Evolutionary conservation across 495 filamentous ascomycete species (phyloP).

Genomic region (Rhypophila decipiens): DNA sequence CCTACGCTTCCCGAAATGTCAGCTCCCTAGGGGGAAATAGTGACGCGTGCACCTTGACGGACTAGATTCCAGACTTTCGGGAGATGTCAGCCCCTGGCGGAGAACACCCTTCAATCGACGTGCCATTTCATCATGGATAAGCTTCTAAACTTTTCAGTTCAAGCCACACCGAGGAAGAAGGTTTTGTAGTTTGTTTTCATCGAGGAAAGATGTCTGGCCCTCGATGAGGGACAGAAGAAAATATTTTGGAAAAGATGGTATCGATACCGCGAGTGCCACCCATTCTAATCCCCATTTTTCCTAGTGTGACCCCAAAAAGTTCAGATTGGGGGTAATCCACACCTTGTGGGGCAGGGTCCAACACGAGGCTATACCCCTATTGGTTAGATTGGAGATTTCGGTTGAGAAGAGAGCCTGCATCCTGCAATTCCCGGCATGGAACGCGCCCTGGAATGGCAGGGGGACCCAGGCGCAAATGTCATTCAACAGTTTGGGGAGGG

Average conservation of each 20-base stretch:
- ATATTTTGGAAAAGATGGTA: too few species aligned
- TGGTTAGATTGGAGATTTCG: slow-evolving; percentile 22
- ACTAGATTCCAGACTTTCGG: too few species aligned
- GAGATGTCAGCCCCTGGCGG: too few species aligned
- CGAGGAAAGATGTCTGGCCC: neutral
- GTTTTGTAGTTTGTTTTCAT: neutral
- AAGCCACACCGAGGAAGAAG: neutral
- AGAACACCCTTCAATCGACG: too few species aligned
- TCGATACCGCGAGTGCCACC: too few species aligned
- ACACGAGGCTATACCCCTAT: slow-evolving; percentile 9
- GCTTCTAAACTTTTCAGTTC: too few species aligned
- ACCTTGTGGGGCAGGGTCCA: slow-evolving; percentile 15
- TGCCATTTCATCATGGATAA: too few species aligned
- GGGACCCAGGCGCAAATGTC: slow-evolving; percentile 12
- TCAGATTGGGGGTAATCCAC: neutral
- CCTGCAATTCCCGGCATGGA: slow-evolving; percentile 14
- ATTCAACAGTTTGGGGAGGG: slow-evolving; percentile 29
- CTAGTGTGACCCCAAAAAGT: neutral
- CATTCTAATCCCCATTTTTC: slow-evolving; percentile 5
- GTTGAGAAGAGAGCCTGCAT: slow-evolving; percentile 22
- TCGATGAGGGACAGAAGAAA: neutral
- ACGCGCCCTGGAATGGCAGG: slow-evolving; percentile 14
- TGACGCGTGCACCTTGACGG: too few species aligned
- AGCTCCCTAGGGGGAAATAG: too few species aligned
- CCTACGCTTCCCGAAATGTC: too few species aligned